Base-by-base conservation (phyloP, 2,329 filamentous ascomycete genomes). In the Knoxdaviesia proteae region DNA sequence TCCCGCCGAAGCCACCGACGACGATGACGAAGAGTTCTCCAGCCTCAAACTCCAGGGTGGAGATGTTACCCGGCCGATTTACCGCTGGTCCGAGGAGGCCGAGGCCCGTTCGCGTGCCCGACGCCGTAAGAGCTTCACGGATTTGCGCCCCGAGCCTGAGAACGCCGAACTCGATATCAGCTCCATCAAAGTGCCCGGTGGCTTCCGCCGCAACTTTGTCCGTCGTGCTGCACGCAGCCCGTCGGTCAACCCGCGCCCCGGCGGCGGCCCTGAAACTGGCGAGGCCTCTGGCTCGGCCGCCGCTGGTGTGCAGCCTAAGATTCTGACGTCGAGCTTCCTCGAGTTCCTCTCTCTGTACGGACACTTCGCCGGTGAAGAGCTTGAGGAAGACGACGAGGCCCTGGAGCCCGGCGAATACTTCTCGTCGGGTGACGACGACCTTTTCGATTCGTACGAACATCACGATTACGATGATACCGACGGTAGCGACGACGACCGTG, bases 281-380 rank as follows among this genome's bases (percentile, higher is more conserved):
- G 52, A 54, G 42, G 51, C 59, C 40, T 31, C 38, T 34, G 44
- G 44, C 9, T 40, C 44, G 37, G 42, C 42, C 6, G 10, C 41
- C 6, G 10, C 29, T 7, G 5, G 36, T 6, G 32, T 39, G n/a
- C 65, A 68, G 44, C 72, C 71, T 35, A 74, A 74, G 47, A 66
- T 93, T 33, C 77, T 94, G 45, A 94, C 90, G 0, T 86, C 72
- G 49, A 98, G 82, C 59, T 98, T 98, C 56, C 72, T 98, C 46
- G 92, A 98, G 57, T 98, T 98, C 53, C 58, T 98, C 41, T 87
- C 84, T 6, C 71, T 98, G 32, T 98, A 94, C 52, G 90, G 90
- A 4, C 90, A 98, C 61, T 98, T 98, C 56, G 90, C 90, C 2
- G 90, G 90, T 60, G 90, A 98, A 59, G 82, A 94, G 55, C 70